Conservation (phyloP, 805 yeast genomes). For the Danielia reshetovae region DNA sequence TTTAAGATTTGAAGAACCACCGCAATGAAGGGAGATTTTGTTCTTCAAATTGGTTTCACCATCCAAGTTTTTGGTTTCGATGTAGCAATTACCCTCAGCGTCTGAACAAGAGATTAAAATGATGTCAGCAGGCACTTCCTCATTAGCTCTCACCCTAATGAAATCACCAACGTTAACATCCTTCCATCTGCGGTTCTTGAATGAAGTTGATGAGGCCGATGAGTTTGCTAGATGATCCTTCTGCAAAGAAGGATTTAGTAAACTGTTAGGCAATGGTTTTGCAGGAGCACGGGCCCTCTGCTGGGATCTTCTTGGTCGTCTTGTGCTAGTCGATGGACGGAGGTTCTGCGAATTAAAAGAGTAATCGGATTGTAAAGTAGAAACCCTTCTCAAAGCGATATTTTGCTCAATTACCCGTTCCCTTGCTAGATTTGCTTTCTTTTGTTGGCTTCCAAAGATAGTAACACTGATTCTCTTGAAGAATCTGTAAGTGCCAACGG, state of each 20-base stretch:
- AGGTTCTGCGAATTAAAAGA: slow-evolving; percentile 9
- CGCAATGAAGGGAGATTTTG: slow-evolving; percentile 51
- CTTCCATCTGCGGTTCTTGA: slow-evolving; percentile 21
- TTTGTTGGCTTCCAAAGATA: slow-evolving; percentile 23
- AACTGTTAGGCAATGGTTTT: slow-evolving; percentile 15
- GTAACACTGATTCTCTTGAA: slow-evolving; percentile 20
- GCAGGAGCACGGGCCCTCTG: slow-evolving; percentile 11
- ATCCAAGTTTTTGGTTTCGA: slow-evolving; percentile 33
- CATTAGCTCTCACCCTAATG: slow-evolving; percentile 62
- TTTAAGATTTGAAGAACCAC: slow-evolving; percentile 42
- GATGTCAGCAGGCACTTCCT: slow-evolving; percentile 73
- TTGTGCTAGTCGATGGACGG: slow-evolving; percentile 7
- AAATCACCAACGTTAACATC: slow-evolving; percentile 52
- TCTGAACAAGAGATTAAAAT: slow-evolving; percentile 62
- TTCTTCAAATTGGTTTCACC: slow-evolving; percentile 44
- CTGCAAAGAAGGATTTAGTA: slow-evolving; percentile 20
- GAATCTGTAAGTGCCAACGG: slow-evolving; percentile 13
- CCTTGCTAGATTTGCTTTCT: slow-evolving; percentile 24
- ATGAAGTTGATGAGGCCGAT: slow-evolving; percentile 3
- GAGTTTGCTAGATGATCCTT: background rate
- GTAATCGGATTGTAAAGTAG: slow-evolving; percentile 35
- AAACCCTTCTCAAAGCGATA: slow-evolving; percentile 30
- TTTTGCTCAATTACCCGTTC: slow-evolving; percentile 22
- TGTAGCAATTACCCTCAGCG: slow-evolving; percentile 65
- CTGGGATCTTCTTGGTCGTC: slow-evolving; percentile 11